phyloP scores from a whole-genome alignment of 2,329 filamentous ascomycete species.

The Akanthomyces muscarius region DNA sequence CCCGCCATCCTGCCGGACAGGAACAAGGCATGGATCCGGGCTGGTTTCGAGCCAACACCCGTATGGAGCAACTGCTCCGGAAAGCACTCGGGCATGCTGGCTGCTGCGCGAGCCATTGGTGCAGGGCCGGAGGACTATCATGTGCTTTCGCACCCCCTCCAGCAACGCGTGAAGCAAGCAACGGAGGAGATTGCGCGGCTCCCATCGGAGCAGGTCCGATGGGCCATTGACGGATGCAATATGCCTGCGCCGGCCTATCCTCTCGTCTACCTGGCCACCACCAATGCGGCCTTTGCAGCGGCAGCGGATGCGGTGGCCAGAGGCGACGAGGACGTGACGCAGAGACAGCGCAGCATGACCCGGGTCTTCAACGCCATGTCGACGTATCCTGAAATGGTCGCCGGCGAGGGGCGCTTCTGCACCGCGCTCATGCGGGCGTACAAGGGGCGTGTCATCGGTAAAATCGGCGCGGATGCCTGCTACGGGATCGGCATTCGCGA shows the following conservation, averaged over 20 bases:
- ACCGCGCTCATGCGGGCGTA: conserved; percentile 41
- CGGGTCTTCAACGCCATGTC: conserved; percentile 42
- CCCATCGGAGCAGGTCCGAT: conserved; percentile 28
- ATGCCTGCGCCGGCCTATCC: conserved; percentile 42
- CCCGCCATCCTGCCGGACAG: conserved; percentile 32
- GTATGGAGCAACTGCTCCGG: conserved; percentile 46
- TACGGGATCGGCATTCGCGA: conserved; percentile 42
- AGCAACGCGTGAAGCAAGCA: conserved; percentile 33
- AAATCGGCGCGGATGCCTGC: conserved; percentile 46
- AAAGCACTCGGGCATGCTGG: conserved; percentile 46
- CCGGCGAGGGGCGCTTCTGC: conserved; percentile 43
- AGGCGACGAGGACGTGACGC: not conserved
- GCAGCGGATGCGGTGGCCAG: conserved; percentile 25
- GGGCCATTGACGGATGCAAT: conserved; percentile 46
- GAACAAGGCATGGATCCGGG: conserved; percentile 37
- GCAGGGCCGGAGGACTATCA: conserved; percentile 34
- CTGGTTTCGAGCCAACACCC: conserved; percentile 33
- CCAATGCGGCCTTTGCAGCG: conserved; percentile 36
- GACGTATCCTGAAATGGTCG: conserved; percentile 40
- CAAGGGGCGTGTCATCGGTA: conserved; percentile 38
- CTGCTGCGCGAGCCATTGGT: conserved; percentile 36
- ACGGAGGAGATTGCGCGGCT: conserved; percentile 35
- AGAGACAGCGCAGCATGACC: conserved; percentile 23
- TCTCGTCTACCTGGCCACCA: conserved; percentile 31
- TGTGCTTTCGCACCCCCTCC: conserved; percentile 33